A percentile compares a stretch with the other conserved stretches of the same genome.
Evolutionary conservation across 208 protist genomes (phyloP).

Genomic region (Phytomonas sp.): DNA sequence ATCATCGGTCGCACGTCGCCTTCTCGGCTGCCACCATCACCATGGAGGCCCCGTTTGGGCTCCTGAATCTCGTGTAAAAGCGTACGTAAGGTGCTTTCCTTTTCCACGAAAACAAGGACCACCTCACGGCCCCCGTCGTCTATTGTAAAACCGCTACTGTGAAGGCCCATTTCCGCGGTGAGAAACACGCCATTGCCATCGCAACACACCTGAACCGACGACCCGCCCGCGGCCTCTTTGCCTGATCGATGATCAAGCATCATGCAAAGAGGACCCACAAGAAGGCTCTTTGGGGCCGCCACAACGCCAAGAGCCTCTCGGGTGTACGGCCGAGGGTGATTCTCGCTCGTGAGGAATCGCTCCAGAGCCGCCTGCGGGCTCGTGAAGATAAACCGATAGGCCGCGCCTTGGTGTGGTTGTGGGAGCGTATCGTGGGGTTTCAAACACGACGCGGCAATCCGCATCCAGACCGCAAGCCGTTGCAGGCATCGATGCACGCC

Average conservation of each 20-base stretch:
- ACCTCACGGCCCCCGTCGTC: not conserved
- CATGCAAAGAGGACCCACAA: constrained; percentile 28
- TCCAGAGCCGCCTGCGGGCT: not conserved
- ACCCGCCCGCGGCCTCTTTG: constrained; percentile 6
- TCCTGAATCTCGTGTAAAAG: constrained; percentile 19
- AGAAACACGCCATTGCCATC: constrained; percentile 6
- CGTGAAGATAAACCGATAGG: not conserved
- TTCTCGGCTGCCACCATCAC: not conserved
- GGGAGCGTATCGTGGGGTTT: not conserved
- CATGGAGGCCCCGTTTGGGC: not conserved
- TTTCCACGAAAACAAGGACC: constrained; percentile 67
- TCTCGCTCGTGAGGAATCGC: not conserved
- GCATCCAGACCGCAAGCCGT: constrained; percentile 23
- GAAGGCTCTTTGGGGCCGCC: constrained; percentile 22
- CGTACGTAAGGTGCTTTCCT: constrained; percentile 53
- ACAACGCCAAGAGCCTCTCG: constrained; percentile 38
- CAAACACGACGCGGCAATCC: constrained; percentile 10
- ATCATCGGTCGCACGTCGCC: not conserved
- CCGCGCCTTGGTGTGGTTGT: not conserved
- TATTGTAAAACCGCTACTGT: not conserved
- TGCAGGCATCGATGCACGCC: constrained; percentile 19
- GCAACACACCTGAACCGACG: constrained; percentile 10
- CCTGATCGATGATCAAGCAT: constrained; percentile 12
- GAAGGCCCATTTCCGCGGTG: not conserved
- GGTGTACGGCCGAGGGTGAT: constrained; percentile 17